Evolutionary conservation across 2,329 filamentous ascomycete species (phyloP), one percentile per base, ranked within the genome.

Genomic region (Alternaria triticina): DNA sequence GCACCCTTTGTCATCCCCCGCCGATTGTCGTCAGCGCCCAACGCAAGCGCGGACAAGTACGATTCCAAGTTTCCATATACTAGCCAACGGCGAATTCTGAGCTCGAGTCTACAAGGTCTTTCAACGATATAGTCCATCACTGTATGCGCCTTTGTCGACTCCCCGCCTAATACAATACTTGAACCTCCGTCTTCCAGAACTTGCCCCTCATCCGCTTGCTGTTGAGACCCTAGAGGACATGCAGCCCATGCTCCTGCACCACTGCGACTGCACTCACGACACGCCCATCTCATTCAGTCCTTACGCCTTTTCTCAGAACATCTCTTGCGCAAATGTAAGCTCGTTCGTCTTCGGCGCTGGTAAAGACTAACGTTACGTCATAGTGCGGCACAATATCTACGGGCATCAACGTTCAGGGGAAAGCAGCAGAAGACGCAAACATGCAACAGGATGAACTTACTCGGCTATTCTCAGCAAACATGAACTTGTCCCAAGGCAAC

Each of bases 391-490:
- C 74, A 40, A 73, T 77, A 58, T 81, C 79, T 45, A 71, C 67
- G 20, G 82, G 82, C 40, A 79, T 85, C 79, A 82, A 83, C 80
- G 74, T 78, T 40, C 74, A 72, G 60, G 66, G 59, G 52, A 76
- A 74, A 63, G 68, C 74, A 61, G 70, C 74, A 59, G 70, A 76
- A 57, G 61, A 73, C 57, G 70, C 68, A 70, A 72, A 68, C 81
- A 88, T 91, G 80, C 86, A 89, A 73, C 89, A 94, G 77, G 92
- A 97, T 68, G 94, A 97, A 71, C 90, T 97, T 36, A 87, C 90
- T n/a, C 84, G 87, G 62, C 89, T 97, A 73, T 94, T 97, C 80
- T 86, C 91, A 55, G 89, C 88, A 70, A 91, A 92, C 77, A 86
- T 96, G 81, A 91, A 86, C 57, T 86, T 96, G 69, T 74, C 77